phyloP scores from a whole-genome alignment of 1,284 basidiomycete species.

The Exobasidium rhododendri region DNA sequence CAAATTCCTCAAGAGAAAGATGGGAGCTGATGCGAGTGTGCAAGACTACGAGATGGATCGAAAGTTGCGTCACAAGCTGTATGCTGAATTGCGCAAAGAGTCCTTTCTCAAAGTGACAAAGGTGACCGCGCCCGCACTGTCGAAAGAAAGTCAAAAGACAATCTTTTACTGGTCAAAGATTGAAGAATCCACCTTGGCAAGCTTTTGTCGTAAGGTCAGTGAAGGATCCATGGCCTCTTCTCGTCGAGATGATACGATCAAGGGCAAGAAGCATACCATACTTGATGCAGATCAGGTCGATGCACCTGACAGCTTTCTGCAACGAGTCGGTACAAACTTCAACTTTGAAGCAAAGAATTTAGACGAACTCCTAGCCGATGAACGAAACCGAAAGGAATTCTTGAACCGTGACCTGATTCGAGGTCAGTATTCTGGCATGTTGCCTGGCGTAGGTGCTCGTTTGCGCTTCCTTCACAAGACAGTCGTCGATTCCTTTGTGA shows the following conservation, averaged over 20 bases:
- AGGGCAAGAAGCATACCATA: background rate
- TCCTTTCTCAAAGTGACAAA: background rate
- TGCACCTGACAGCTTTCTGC: background rate
- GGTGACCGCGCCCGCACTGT: background rate
- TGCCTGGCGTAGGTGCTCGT: background rate
- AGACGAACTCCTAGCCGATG: background rate
- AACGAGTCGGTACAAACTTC: background rate
- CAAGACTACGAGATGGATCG: background rate
- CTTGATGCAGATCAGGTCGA: background rate
- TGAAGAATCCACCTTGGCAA: background rate
- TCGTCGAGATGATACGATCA: background rate
- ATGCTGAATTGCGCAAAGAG: background rate
- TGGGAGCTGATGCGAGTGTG: background rate
- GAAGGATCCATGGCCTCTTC: background rate
- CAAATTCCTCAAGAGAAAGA: background rate
- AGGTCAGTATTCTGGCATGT: background rate
- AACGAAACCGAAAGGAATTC: background rate
- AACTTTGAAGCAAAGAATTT: background rate
- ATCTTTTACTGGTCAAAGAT: background rate
- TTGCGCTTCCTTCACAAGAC: background rate
- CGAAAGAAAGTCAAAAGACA: background rate
- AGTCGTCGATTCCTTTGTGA: background rate
- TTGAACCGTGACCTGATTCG: background rate
- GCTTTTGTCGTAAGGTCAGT: background rate
- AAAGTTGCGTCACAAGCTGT: background rate